Evolutionary conservation across 2,329 filamentous ascomycete species (phyloP).

Genomic region (Cladosporium sp.): DNA sequence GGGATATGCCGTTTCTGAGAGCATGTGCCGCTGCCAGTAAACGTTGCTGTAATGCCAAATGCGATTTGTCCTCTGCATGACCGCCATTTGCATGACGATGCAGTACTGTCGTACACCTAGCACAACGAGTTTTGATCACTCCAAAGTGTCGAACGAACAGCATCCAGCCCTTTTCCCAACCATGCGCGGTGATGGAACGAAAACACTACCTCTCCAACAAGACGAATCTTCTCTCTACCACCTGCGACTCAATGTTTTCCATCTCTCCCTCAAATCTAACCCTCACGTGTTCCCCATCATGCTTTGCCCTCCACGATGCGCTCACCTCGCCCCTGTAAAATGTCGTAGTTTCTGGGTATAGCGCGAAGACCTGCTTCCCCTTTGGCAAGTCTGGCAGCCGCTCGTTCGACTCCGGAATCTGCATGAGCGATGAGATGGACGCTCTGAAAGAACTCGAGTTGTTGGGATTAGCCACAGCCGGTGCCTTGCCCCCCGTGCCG

Average conservation of each 20-base stretch:
- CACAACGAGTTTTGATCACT: too few species aligned
- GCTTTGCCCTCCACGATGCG: slow-evolving; percentile 34
- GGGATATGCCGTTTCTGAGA: neutral
- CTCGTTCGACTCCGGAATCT: slow-evolving; percentile 35
- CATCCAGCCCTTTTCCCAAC: too few species aligned
- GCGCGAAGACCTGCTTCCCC: slow-evolving; percentile 41
- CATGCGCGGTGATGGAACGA: too few species aligned
- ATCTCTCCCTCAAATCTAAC: slow-evolving; percentile 32
- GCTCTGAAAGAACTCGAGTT: slow-evolving; percentile 32
- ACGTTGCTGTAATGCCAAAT: too few species aligned
- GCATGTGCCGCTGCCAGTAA: neutral
- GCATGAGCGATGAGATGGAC: slow-evolving; percentile 43
- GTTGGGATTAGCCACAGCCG: slow-evolving; percentile 21
- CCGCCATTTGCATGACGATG: too few species aligned
- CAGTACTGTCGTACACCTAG: too few species aligned
- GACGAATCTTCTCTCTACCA: slow-evolving; percentile 47
- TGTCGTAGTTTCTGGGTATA: slow-evolving; percentile 48
- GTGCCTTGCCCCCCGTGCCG: slow-evolving; percentile 19
- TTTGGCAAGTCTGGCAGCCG: slow-evolving; percentile 37
- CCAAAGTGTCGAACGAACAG: too few species aligned
- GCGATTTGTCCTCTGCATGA: too few species aligned
- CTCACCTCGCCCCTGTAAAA: slow-evolving; percentile 49
- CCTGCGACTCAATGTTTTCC: slow-evolving; percentile 43
- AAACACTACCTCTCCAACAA: slow-evolving; percentile 30
- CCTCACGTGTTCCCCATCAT: slow-evolving; percentile 24